These are phyloP conservation scores for Globisporangium radiosum DNA, from an alignment of 352 stramenopile species.

Conservation along the genomic window DNA sequence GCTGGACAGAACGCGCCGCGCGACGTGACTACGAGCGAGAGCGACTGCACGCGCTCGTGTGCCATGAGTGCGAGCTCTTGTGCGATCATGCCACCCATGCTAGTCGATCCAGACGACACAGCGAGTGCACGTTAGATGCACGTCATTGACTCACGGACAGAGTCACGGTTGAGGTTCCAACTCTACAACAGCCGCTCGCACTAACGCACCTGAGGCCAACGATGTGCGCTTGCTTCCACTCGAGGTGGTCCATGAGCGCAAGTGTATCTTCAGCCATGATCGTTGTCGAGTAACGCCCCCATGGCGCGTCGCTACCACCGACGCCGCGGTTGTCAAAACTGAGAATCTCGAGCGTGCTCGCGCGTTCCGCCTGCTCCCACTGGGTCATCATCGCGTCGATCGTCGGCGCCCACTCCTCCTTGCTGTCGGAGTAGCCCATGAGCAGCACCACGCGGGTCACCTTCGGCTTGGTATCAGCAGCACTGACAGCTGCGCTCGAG, in stretches of 20 bases:
- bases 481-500: background rate
- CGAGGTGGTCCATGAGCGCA: slow-evolving; percentile 21
- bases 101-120: slow-evolving; percentile 5
- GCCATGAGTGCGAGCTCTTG: slow-evolving; percentile 41
- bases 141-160: too few relatives aligned
- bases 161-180: too few relatives aligned
- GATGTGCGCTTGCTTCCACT: slow-evolving; percentile 2
- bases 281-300: slow-evolving; percentile 23
- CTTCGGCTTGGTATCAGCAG: slow-evolving; percentile 9
- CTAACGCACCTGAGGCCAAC: slow-evolving; percentile 6
- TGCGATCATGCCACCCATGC: slow-evolving; percentile 72
- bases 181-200: background rate
- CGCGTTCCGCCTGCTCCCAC: slow-evolving; percentile 12
- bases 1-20: slow-evolving; percentile 35
- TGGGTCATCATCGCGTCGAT: slow-evolving; percentile 26
- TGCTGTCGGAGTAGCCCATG: slow-evolving; percentile 35
- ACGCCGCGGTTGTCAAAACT: slow-evolving; percentile 59
- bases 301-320: slow-evolving; percentile 22
- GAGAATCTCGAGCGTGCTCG: slow-evolving; percentile 32
- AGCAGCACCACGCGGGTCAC: slow-evolving; percentile 26
- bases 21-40: slow-evolving; percentile 59
- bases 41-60: slow-evolving; percentile 41
- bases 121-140: too few relatives aligned
- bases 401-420: slow-evolving; percentile 33
- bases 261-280: slow-evolving; percentile 25